Evolutionary conservation across 2,329 filamentous ascomycete genomes (phyloP).

Genomic region (Aureobasidium namibiae): DNA sequence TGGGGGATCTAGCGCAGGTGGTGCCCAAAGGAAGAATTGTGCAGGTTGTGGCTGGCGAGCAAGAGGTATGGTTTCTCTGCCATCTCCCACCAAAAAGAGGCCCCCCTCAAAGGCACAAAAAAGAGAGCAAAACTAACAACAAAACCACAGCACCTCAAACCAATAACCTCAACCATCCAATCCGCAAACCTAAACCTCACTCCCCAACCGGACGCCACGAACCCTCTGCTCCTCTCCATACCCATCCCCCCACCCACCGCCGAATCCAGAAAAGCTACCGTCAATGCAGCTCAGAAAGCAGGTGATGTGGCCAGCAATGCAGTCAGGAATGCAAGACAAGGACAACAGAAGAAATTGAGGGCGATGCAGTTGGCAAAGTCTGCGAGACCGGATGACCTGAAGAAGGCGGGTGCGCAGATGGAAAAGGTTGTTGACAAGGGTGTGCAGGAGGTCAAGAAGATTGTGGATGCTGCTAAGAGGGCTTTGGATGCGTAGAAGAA

Average conservation of each 20-base stretch:
- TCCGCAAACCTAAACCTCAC: constrained; percentile 41
- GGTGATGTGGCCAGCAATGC: constrained; percentile 34
- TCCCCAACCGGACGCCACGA: constrained; percentile 43
- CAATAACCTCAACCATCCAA: constrained; percentile 46
- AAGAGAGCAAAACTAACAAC: background rate
- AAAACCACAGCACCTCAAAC: constrained; percentile 44
- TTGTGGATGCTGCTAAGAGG: constrained; percentile 40
- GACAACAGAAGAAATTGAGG: constrained; percentile 42
- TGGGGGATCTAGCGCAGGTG: constrained; percentile 60
- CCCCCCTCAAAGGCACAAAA: too few species aligned
- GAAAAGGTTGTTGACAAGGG: constrained; percentile 44
- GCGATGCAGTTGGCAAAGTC: constrained; percentile 34
- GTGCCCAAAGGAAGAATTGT: constrained; percentile 55
- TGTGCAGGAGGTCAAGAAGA: constrained; percentile 39
- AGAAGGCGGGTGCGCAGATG: constrained; percentile 41
- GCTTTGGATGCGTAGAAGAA: constrained; percentile 28
- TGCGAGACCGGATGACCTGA: constrained; percentile 41
- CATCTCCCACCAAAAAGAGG: too few species aligned
- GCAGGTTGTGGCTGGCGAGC: constrained; percentile 56
- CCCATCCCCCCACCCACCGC: constrained; percentile 51
- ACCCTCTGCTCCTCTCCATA: constrained; percentile 44
- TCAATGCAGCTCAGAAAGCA: constrained; percentile 33
- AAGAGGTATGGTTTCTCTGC: constrained; percentile 52
- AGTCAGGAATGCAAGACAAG: constrained; percentile 36
- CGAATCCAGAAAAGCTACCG: constrained; percentile 39